These are phyloP conservation scores for Conticribra guillardii DNA, from an alignment of 108 stramenopile genomes.

Conservation along the genomic window DNA sequence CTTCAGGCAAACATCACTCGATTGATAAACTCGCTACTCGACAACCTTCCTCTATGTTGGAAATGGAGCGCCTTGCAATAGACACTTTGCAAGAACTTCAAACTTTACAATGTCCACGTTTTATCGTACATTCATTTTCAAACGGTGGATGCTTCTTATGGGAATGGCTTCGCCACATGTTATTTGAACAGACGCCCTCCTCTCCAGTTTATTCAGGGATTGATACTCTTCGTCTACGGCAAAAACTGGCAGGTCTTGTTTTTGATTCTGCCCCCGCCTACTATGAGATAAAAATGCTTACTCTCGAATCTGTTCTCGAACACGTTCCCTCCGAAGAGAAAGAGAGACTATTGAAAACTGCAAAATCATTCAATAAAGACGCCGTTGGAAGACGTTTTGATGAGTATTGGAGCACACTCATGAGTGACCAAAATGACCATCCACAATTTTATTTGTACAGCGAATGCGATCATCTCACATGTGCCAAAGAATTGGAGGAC, in stretches of 20 bases:
- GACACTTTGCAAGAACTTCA: slow-evolving; percentile 53
- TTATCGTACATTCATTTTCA: slow-evolving; percentile 77
- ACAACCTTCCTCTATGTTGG: slow-evolving; percentile 4
- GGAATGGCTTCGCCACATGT: slow-evolving; percentile 69
- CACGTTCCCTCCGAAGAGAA: slow-evolving; percentile 29
- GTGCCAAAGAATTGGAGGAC: slow-evolving; percentile 39
- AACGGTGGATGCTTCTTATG: slow-evolving; percentile 89
- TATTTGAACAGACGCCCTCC: slow-evolving; percentile 23
- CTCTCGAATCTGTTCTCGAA: slow-evolving; percentile 27
- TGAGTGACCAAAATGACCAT: slow-evolving; percentile 46
- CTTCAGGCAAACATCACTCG: not conserved
- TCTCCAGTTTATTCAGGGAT: not conserved
- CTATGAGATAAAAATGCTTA: slow-evolving; percentile 27
- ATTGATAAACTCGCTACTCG: not conserved
- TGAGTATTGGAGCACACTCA: slow-evolving; percentile 58
- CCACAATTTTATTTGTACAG: slow-evolving; percentile 78
- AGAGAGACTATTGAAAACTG: slow-evolving; percentile 24
- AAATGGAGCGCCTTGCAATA: slow-evolving; percentile 62
- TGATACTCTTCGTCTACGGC: slow-evolving; percentile 16
- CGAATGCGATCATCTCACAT: slow-evolving; percentile 58
- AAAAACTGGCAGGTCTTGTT: slow-evolving; percentile 57
- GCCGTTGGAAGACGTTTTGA: slow-evolving; percentile 30
- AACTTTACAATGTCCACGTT: slow-evolving; percentile 30
- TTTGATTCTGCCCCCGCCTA: slow-evolving; percentile 81
- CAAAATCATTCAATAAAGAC: slow-evolving; percentile 11